These are phyloP conservation scores for Aspergillus funiculosus DNA, from an alignment of 495 filamentous ascomycete genomes.

Conservation along the genomic window DNA sequence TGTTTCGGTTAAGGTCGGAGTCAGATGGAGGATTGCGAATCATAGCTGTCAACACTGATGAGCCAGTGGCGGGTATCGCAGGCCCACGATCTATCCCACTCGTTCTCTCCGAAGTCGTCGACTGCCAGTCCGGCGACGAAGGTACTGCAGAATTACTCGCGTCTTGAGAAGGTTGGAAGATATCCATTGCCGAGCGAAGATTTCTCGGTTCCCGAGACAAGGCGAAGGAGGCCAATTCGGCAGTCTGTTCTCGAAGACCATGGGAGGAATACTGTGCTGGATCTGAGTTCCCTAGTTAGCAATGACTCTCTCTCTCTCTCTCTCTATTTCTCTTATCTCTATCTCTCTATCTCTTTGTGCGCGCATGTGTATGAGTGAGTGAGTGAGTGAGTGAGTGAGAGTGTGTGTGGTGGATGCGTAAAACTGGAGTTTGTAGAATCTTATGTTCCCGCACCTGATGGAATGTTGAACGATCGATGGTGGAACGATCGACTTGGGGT, in stretches of 20 bases:
- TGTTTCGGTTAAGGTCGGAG: conserved; percentile 21
- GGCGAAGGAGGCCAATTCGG: conserved; percentile 82
- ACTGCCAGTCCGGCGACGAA: neutral
- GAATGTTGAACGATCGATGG: conserved; percentile 63
- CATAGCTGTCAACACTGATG: conserved; percentile 60
- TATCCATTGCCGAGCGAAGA: conserved; percentile 33
- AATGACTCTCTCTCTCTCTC: conserved; percentile 11
- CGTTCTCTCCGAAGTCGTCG: neutral
- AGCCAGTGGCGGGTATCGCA: conserved; percentile 23
- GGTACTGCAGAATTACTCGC: neutral
- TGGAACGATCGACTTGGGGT: conserved; percentile 75
- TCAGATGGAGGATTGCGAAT: conserved; percentile 49
- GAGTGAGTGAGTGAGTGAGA: neutral
- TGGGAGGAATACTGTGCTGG: conserved; percentile 64
- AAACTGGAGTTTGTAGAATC: too few relatives aligned
- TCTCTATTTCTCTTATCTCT: too few relatives aligned
- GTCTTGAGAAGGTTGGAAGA: conserved; percentile 22
- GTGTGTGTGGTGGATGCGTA: too few relatives aligned
- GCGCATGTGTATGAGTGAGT: too few relatives aligned
- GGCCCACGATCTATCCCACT: conserved; percentile 1
- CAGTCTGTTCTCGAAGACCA: conserved; percentile 83
- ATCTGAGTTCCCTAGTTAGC: conserved; percentile 46
- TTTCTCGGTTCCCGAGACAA: conserved; percentile 49
- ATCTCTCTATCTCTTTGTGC: too few relatives aligned
- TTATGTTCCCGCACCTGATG: conserved; percentile 46